Base-by-base conservation (phyloP, 176 grass and related monocot genomes). In the Bromus sterilis region DNA sequence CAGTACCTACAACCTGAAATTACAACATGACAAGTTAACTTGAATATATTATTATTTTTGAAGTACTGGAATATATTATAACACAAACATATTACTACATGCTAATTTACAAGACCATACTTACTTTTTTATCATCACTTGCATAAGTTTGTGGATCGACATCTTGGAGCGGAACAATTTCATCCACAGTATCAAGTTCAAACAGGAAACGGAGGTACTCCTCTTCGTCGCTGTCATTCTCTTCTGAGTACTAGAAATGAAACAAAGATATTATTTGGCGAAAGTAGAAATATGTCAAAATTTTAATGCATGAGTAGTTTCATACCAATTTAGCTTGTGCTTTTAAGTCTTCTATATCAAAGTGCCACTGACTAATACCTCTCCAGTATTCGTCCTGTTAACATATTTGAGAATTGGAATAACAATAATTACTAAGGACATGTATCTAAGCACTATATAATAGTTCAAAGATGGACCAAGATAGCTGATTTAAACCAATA, bases 351-450 rank as follows among this genome's bases (percentile, higher is more conserved):
- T 87, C 82, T 6, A 98, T 88, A 80, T 98, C 92, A 63, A 98
- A 98, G 48, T 95, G 89, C 95, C 95, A 98, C 55, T 89, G 80
- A 75, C 95, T 98, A 31, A 98, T 86, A 70, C 95, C 95, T 73
- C 86, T 85, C 84, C 85, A 87, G 31, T 98, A 98, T 70, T 98
- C 90, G 37, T 82, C 90, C 92, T 98, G 78, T 57, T 56, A 18
- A 42, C 43, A 35, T 71, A 84, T 11, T 49, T 16, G 11, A 62
- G 4, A 75, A 59, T 60, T 11, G 84, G 30, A 43, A 59, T 62
- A 75, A 75, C 5, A 20, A 51, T 21, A 32, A 13, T 57, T 30
- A 30, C 32, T 56, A 23, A 24, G 16, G 8, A 42, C 26, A 67
- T 61, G 69, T 13, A 35, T n/a, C n/a, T n/a, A 24, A n/a, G 3